Percentiles rank a stretch among this genome's conserved stretches.
phyloP scores from a whole-genome alignment of 345 rosid species.

The Gossypium turneri region DNA sequence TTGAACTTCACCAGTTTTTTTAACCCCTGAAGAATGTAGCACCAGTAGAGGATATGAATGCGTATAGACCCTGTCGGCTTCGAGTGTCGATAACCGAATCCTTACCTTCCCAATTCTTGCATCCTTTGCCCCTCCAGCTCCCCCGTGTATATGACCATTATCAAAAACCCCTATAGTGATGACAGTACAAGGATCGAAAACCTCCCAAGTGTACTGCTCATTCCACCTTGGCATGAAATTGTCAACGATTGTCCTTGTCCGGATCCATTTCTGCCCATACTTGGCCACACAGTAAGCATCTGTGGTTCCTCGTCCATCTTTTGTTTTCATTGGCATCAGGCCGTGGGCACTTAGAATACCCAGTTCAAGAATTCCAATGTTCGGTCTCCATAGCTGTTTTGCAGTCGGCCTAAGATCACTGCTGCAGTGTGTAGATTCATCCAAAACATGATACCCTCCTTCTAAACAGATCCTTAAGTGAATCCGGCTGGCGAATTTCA shows the following conservation, averaged over 20 bases:
- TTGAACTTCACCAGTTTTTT: slow-evolving; percentile 91
- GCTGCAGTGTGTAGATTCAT: slow-evolving; percentile 93
- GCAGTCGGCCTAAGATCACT: slow-evolving; percentile 95
- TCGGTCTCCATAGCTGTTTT: slow-evolving; percentile 79
- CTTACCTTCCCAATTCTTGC: slow-evolving; percentile 84
- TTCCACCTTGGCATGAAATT: slow-evolving; percentile 84
- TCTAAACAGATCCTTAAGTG: slow-evolving; percentile 82
- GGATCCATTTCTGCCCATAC: slow-evolving; percentile 96
- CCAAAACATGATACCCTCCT: slow-evolving; percentile 97
- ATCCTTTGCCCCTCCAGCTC: slow-evolving; percentile 56
- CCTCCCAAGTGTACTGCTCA: slow-evolving; percentile 99
- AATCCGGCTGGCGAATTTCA: slow-evolving; percentile 80
- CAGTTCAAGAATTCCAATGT: slow-evolving; percentile 69
- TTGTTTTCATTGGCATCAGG: slow-evolving; percentile 74
- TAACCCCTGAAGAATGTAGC: slow-evolving; percentile 76
- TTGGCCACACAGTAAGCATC: slow-evolving; percentile 98
- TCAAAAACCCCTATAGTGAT: slow-evolving; percentile 87
- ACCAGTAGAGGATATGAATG: slow-evolving; percentile 90
- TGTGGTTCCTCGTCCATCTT: slow-evolving; percentile 82
- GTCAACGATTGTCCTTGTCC: slow-evolving; percentile 89
- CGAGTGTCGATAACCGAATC: slow-evolving; percentile 87
- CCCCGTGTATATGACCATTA: slow-evolving; percentile 71
- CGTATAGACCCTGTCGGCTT: slow-evolving; percentile 85
- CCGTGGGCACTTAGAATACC: slow-evolving; percentile 84
- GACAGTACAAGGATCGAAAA: slow-evolving; percentile 87